These are phyloP conservation scores for Arthonia radiata DNA, from an alignment of 495 filamentous ascomycete genomes.

Conservation along the genomic window DNA sequence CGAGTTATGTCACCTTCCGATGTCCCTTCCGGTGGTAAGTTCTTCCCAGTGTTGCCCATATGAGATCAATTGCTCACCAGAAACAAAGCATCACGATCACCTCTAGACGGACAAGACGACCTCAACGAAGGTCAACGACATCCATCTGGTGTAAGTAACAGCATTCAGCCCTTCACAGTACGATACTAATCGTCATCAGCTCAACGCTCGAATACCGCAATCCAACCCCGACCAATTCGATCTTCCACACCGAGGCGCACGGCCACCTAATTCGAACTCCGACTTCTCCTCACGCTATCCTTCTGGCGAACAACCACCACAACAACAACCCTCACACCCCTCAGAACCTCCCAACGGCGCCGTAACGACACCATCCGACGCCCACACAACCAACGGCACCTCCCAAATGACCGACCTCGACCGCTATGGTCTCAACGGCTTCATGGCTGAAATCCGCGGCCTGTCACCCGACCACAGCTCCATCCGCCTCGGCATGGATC, in stretches of 20 bases:
- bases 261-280: background rate
- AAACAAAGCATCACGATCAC: no score
- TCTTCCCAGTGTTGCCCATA: no score
- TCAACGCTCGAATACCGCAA: no score
- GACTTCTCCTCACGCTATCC: background rate
- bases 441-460: slow-evolving; percentile 54
- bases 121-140: no score
- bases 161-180: no score
- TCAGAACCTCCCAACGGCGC: slow-evolving; percentile 1
- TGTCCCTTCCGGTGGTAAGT: slow-evolving; percentile 4
- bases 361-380: slow-evolving; percentile 7
- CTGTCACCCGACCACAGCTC: slow-evolving; percentile 44
- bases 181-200: no score
- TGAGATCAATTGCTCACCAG: no score
- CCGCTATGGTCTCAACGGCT: slow-evolving; percentile 55
- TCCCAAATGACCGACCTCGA: slow-evolving; percentile 48
- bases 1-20: slow-evolving; percentile 8
- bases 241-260: no score
- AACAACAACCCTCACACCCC: slow-evolving; percentile 1
- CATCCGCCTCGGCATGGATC: slow-evolving; percentile 54
- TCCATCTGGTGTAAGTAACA: no score
- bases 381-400: slow-evolving; percentile 16
- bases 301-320: slow-evolving; percentile 1
- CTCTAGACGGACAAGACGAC: no score
- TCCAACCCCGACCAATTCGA: no score